Conservation (phyloP, 2,329 filamentous ascomycete species). For the Hyphodiscus sp. region DNA sequence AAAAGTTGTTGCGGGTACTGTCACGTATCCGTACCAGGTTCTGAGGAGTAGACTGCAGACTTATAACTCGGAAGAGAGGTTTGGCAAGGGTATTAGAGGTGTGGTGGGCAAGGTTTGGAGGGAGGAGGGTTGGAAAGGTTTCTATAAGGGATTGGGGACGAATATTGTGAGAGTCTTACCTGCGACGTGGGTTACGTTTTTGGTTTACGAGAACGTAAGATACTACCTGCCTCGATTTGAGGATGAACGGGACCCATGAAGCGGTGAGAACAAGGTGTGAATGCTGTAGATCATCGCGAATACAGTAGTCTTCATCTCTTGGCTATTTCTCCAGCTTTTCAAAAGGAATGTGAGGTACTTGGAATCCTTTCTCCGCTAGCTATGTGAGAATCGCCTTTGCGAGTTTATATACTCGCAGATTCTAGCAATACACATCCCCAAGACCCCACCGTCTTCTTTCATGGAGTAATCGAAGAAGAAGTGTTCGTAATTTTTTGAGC, state of each 20-base stretch:
- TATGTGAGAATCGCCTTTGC: too few species aligned
- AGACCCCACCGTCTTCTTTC: too few species aligned
- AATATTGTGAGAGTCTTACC: constrained; percentile 89
- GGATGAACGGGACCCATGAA: not conserved
- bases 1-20: constrained; percentile 83
- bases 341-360: too few species aligned
- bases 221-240: constrained; percentile 51
- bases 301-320: not conserved
- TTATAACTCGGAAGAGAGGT: constrained; percentile 71
- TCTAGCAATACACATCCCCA: too few species aligned
- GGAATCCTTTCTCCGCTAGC: too few species aligned
- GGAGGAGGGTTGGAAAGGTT: constrained; percentile 74
- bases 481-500: too few species aligned
- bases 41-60: constrained; percentile 83
- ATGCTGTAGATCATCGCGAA: not conserved
- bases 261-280: not conserved
- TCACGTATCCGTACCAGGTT: constrained; percentile 94
- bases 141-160: constrained; percentile 86
- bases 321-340: not conserved
- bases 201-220: constrained; percentile 94
- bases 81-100: constrained; percentile 63
- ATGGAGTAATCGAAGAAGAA: too few species aligned
- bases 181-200: constrained; percentile 91
- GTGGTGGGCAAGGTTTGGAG: constrained; percentile 68
- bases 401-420: too few species aligned